Evolutionary conservation across 371 early-diverging fungal genomes (phyloP), one percentile per base, ranked within the genome.

Genomic region (Funneliformis caledonium): DNA sequence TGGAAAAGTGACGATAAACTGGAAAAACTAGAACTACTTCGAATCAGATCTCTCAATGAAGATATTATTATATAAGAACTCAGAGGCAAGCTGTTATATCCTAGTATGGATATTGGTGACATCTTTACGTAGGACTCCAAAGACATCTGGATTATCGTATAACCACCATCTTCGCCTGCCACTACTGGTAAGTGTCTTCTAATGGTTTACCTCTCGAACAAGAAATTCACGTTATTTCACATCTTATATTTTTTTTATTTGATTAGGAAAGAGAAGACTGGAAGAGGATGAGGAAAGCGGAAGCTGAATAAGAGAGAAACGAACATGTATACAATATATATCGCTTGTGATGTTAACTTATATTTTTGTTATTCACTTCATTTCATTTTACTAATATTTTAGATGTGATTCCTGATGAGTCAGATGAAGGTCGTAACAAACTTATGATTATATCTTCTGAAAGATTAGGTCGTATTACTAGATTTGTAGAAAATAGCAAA

Each of bases 331-430:
- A 42, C 9, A 37, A 68, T 6, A 68, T 68, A 68, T 68, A 68
- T 42, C 42, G 37, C 68, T 68, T 68, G 6, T 26, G 68, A 43
- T 42, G n/a, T 68, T 68, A 16, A 43, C 45, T 68, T 16, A 42
- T 68, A 68, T 37, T 68, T 42, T 43, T 68, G 45, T 68, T 68
- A 37, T 37, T 43, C 42, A 37, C 26, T 68, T 37, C 5, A 12
- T 37, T 64, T 64, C 22, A 64, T 31, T 26, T 64, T 64, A 10
- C n/a, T 4, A 22, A 26, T 64, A n/a, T n/a, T n/a, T n/a, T n/a
- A n/a, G n/a, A n/a, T n/a, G 16, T 64, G 64, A 64, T 64, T 75
- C 76, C 76, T 76, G 12, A 14, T 45, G 64, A 76, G 62, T 61
- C 64, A 76, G 47, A 76, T 42, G 64, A 76, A 31, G 76, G 76